A percentile compares a stretch with the other conserved stretches of the same genome.
Evolutionary conservation across 371 early-diverging fungal genomes (phyloP).

Genomic region (Rhizomucor pusillus): DNA sequence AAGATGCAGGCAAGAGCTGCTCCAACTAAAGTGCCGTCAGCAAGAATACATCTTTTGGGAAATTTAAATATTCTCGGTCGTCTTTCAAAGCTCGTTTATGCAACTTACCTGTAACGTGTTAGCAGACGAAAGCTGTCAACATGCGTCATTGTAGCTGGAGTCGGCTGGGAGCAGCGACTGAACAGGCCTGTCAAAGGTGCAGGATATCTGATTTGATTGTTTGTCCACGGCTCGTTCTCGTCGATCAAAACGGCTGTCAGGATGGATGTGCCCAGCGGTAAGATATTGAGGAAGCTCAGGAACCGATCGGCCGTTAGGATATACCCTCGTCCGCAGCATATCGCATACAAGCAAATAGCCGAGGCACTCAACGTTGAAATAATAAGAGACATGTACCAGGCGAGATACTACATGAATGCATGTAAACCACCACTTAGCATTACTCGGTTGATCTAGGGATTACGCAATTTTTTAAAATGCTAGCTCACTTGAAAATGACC

Average conservation of each 20-base stretch:
- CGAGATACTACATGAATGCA: constrained; percentile 18
- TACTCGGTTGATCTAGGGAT: not conserved
- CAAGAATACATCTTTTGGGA: constrained; percentile 9
- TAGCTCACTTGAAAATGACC: constrained; percentile 39
- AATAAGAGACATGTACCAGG: constrained; percentile 20
- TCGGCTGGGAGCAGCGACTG: constrained; percentile 12
- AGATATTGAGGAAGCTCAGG: constrained; percentile 18
- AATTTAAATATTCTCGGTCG: not conserved
- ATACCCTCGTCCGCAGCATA: constrained; percentile 23
- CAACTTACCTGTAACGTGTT: constrained; percentile 18
- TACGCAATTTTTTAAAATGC: not conserved
- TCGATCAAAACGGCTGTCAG: constrained; percentile 13
- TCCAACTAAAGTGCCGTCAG: constrained; percentile 10
- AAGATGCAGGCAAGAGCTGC: constrained; percentile 6
- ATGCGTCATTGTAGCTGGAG: not conserved
- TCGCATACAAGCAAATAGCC: constrained; percentile 22
- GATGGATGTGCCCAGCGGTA: constrained; percentile 6
- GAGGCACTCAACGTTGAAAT: constrained; percentile 18
- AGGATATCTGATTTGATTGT: constrained; percentile 22
- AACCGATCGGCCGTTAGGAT: constrained; percentile 20
- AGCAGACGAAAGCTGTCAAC: constrained; percentile 16
- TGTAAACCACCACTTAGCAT: not conserved
- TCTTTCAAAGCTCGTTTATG: not conserved
- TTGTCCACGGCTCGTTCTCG: constrained; percentile 33
- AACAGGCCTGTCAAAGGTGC: constrained; percentile 21